Evolutionary conservation across 176 grass and related monocot species (phyloP).

Genomic region (Puccinellia tenuiflora): DNA sequence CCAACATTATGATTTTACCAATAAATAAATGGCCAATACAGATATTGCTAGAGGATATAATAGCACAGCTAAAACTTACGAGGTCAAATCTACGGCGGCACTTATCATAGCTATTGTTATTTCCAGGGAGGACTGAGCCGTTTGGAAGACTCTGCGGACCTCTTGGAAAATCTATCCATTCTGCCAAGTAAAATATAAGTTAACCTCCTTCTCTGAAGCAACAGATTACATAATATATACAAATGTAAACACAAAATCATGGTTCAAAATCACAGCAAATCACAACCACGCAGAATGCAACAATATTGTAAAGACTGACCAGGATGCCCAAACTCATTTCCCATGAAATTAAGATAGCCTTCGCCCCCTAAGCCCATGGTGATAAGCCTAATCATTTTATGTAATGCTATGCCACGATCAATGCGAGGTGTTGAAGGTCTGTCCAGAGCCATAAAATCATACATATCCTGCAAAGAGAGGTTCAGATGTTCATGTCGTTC

Average conservation of each 20-base stretch:
- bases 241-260: neutral
- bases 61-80: slow-evolving; percentile 55
- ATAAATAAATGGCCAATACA: neutral
- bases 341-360: slow-evolving; percentile 99
- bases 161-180: slow-evolving; percentile 99
- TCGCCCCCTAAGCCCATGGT: slow-evolving; percentile 96
- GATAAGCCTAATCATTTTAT: slow-evolving; percentile 99
- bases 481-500: slow-evolving; percentile 5
- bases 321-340: slow-evolving; percentile 99
- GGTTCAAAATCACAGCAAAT: slow-evolving; percentile 2
- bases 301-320: slow-evolving; percentile 74
- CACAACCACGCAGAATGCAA: slow-evolving; percentile 12
- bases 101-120: slow-evolving; percentile 90
- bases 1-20: neutral
- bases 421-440: slow-evolving; percentile 85
- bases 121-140: slow-evolving; percentile 64
- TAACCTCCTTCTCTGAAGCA: neutral
- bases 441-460: slow-evolving; percentile 92
- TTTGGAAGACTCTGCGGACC: slow-evolving; percentile 63
- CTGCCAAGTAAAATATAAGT: slow-evolving; percentile 41
- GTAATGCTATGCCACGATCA: slow-evolving; percentile 96
- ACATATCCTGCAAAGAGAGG: slow-evolving; percentile 72
- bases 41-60: slow-evolving; percentile 5
- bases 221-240: neutral
- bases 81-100: slow-evolving; percentile 95